These are phyloP conservation scores for Eragrostis curvula DNA, from an alignment of 176 grass and related monocot species.

Conservation along the genomic window DNA sequence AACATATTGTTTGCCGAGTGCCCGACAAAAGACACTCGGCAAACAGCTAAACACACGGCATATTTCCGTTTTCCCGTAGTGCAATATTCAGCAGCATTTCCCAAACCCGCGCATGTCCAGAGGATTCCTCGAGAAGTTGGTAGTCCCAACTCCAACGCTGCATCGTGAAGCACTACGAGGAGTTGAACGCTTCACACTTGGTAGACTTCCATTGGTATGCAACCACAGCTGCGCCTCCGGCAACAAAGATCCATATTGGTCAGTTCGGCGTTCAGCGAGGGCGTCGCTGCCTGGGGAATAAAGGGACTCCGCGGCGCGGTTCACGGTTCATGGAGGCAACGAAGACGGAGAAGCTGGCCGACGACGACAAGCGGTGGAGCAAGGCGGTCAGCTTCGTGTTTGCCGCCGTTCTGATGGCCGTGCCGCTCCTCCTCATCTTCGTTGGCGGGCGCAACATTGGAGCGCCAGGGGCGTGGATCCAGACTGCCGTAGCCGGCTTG, in stretches of 20 bases:
- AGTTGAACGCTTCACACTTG: background rate
- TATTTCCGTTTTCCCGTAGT: too few species aligned
- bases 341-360: background rate
- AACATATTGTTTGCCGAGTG: too few species aligned
- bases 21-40: too few species aligned
- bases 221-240: background rate
- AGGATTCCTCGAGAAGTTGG: background rate
- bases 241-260: background rate
- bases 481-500: constrained; percentile 15
- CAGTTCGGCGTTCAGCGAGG: background rate
- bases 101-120: background rate
- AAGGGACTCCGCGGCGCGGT: background rate
- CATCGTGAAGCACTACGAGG: background rate
- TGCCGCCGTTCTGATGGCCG: constrained; percentile 16
- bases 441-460: constrained; percentile 3
- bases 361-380: constrained; percentile 3
- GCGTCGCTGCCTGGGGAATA: background rate
- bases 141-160: constrained; percentile 4
- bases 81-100: background rate
- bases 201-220: constrained; percentile 10
- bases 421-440: constrained; percentile 37
- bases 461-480: constrained; percentile 23
- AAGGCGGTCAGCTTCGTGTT: constrained; percentile 12
- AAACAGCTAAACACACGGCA: too few species aligned
- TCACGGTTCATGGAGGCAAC: constrained; percentile 14